Base-by-base conservation (phyloP, 768 basidiomycete genomes). In the Pleurotus djamor region DNA sequence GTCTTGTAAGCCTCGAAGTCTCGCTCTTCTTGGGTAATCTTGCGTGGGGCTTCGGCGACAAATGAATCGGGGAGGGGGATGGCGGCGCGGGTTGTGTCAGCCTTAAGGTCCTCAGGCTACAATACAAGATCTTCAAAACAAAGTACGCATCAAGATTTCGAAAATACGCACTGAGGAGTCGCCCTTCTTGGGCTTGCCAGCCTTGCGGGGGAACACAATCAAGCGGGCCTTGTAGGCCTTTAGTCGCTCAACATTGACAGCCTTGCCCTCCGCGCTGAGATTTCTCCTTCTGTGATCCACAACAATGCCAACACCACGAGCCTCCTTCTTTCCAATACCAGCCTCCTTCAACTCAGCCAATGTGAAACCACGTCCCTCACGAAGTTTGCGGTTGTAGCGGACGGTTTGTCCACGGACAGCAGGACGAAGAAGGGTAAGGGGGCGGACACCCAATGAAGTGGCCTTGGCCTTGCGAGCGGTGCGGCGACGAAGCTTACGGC, bases 261-360 rank as follows among this genome's bases (percentile, higher is more conserved):
- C 84, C 80, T 96, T 96, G 69, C 94, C 94, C 85, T 98, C 96
- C 79, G 95, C 96, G 72, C 91, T 94, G 76, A 94, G 74, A 80
- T 96, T 96, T 74, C 94, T 86, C 83, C 97, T 88, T 74, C 97
- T 84, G 82, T 97, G 95, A 78, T 99, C 97, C 65, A 98, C 94
- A 62, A 93, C 89, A 68, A 99, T 91, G 63, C 97, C 97, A 65
- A 99, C 76, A 71, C 91, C 87, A 50, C 88, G 85, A 17, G 97
- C 97, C 77, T 94, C 91, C 81, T 96, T 97, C 78, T 84, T 86
- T 67, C 91, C 88, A 72, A 99, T 84, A 50, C 97, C 97, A 63
- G 96, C 97, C 71, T 91, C 93, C 82, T 95, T 97, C 73, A 99
- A 83, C 77, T 99, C 97, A 49, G 84, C 84, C 48, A 93, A 79